A percentile compares a stretch with the other conserved stretches of the same genome.
Conservation (phyloP, 352 stramenopile species). For the Globisporangium nagaii region DNA sequence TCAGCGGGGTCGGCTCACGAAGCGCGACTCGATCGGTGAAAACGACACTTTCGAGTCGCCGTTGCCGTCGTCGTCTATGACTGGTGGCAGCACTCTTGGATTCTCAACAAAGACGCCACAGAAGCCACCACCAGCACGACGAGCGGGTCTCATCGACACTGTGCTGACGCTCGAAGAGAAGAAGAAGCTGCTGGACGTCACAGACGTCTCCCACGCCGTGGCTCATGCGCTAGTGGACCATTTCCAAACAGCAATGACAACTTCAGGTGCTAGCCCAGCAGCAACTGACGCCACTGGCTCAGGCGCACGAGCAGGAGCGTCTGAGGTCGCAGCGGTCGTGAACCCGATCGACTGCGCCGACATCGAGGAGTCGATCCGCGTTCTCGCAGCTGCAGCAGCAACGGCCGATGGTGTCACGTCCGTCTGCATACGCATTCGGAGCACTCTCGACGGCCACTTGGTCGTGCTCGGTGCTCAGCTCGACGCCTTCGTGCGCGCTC, state of each 20-base stretch:
- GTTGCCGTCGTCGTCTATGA: too few species aligned
- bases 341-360: slow-evolving; percentile 7
- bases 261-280: background rate
- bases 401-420: background rate
- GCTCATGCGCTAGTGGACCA: slow-evolving; percentile 14
- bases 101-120: background rate
- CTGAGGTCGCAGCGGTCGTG: background rate
- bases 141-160: slow-evolving; percentile 5
- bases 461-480: slow-evolving; percentile 11
- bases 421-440: slow-evolving; percentile 1
- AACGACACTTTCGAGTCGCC: background rate
- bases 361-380: slow-evolving; percentile 10
- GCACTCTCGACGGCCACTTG: slow-evolving; percentile 9
- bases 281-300: background rate
- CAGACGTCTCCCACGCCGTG: slow-evolving; percentile 13
- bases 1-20: background rate
- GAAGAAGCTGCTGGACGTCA: slow-evolving; percentile 13
- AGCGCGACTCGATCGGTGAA: background rate
- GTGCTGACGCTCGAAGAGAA: slow-evolving; percentile 17
- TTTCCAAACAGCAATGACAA: background rate
- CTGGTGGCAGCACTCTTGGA: too few species aligned
- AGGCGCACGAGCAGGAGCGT: too few species aligned
- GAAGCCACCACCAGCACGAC: background rate
- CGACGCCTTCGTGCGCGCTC: slow-evolving; percentile 2
- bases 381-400: background rate